A percentile compares a stretch with the other conserved stretches of the same genome.
phyloP scores from a whole-genome alignment of 306 rosid species.

The Rosa chinensis region DNA sequence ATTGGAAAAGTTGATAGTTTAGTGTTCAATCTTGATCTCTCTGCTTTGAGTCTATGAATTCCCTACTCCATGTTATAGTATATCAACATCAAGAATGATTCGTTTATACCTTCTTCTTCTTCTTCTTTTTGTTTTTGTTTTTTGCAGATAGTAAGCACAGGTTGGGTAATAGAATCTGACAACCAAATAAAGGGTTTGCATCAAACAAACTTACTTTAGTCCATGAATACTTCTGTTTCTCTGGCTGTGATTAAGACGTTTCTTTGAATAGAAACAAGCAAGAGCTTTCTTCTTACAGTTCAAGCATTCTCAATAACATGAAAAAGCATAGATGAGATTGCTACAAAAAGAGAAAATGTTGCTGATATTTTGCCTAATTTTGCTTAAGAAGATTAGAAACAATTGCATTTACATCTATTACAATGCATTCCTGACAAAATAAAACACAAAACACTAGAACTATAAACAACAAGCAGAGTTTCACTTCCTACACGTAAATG shows the following conservation, averaged over 20 bases:
- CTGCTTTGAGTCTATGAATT: not conserved
- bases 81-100: not conserved
- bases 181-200: not conserved
- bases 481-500: conserved; percentile 33
- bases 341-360: not conserved
- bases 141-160: too few relatives aligned
- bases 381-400: not conserved
- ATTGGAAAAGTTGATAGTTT: not conserved
- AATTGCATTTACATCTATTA: conserved; percentile 3
- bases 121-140: too few relatives aligned
- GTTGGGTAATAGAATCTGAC: not conserved
- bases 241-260: too few relatives aligned
- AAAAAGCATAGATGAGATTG: not conserved
- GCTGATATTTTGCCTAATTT: not conserved
- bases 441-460: not conserved
- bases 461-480: not conserved
- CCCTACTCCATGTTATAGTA: not conserved
- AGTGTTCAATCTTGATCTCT: not conserved
- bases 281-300: not conserved
- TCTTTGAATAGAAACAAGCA: not conserved
- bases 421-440: not conserved
- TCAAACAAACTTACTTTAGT: too few relatives aligned
- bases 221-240: too few relatives aligned
- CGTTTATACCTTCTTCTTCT: not conserved
- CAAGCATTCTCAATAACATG: not conserved